Percentiles rank a stretch among this genome's conserved stretches.
These are phyloP conservation scores for Diaporthe ampelina DNA, from an alignment of 2,329 filamentous ascomycete species.

Conservation along the genomic window DNA sequence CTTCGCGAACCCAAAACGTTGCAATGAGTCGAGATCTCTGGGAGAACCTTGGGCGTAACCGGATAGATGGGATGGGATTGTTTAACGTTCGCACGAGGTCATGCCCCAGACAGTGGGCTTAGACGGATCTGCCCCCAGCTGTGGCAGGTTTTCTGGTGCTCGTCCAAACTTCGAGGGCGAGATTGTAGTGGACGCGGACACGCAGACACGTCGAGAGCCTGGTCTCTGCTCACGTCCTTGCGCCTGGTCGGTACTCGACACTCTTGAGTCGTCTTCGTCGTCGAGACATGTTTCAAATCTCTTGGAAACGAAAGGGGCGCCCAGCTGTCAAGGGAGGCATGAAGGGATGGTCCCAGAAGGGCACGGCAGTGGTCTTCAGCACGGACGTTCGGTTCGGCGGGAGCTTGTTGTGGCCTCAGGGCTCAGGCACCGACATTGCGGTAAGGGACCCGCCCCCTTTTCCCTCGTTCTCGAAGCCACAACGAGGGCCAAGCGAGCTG, in stretches of 20 bases:
- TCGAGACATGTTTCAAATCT: conserved; percentile 38
- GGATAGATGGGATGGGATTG: conserved; percentile 9
- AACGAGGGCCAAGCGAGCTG: conserved; percentile 25
- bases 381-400: conserved; percentile 17
- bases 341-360: conserved; percentile 33
- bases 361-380: neutral
- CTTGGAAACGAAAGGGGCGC: conserved; percentile 18
- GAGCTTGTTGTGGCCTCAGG: conserved; percentile 15
- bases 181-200: neutral
- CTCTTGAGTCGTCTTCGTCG: conserved; percentile 27
- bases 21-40: conserved; percentile 30
- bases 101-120: conserved; percentile 5
- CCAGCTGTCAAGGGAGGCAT: conserved; percentile 14
- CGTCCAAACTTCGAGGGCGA: neutral
- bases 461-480: conserved; percentile 4
- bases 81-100: conserved; percentile 23
- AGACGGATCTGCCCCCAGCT: neutral
- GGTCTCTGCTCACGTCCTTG: neutral
- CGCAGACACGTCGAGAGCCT: neutral
- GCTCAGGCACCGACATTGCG: conserved; percentile 19
- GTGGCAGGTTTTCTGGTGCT: neutral
- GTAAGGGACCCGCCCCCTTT: conserved; percentile 38
- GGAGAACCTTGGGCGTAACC: neutral
- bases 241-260: conserved; percentile 1
- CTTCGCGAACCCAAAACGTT: conserved; percentile 28